Conservation (phyloP, 805 yeast species). For the Saccharomycopsis sp. region DNA sequence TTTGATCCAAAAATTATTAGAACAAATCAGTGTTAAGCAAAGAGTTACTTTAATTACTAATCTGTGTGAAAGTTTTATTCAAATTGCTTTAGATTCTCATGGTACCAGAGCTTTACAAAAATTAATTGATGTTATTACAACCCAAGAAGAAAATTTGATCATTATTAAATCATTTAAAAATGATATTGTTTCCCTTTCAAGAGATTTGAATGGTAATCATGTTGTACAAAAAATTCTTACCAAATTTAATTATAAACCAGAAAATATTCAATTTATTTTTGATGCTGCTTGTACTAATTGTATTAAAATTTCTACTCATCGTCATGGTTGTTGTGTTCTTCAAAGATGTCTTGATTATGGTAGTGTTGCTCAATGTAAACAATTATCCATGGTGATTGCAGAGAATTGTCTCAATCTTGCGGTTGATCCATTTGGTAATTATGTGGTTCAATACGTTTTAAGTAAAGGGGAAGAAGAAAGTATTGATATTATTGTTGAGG, state of each 20-base stretch:
- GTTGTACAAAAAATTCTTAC: conserved; percentile 90
- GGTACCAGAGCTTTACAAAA: conserved; percentile 95
- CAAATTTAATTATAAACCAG: conserved; percentile 40
- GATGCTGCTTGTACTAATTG: conserved; percentile 72
- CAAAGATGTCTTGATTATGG: conserved; percentile 95
- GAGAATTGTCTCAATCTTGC: conserved; percentile 58
- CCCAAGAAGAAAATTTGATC: conserved; percentile 61
- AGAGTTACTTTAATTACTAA: conserved; percentile 50
- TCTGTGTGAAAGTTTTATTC: conserved; percentile 50
- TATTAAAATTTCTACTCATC: conserved; percentile 78
- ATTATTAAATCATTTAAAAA: conserved; percentile 50
- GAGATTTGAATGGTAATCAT: conserved; percentile 94
- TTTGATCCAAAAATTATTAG: conserved; percentile 81
- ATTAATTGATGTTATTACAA: conserved; percentile 69
- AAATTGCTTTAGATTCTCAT: conserved; percentile 85
- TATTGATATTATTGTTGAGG: conserved; percentile 25
- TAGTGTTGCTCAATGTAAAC: conserved; percentile 52
- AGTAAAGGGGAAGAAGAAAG: conserved; percentile 30
- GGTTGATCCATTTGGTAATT: conserved; percentile 92
- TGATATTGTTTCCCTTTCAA: conserved; percentile 68
- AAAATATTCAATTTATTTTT: conserved; percentile 79
- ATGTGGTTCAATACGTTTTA: conserved; percentile 89
- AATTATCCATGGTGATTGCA: conserved; percentile 59
- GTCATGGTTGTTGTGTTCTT: conserved; percentile 96
- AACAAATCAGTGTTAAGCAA: conserved; percentile 60